A percentile compares a stretch with the other conserved stretches of the same genome.
phyloP scores from a whole-genome alignment of 2,329 filamentous ascomycete species.

The Blastomyces percursus region DNA sequence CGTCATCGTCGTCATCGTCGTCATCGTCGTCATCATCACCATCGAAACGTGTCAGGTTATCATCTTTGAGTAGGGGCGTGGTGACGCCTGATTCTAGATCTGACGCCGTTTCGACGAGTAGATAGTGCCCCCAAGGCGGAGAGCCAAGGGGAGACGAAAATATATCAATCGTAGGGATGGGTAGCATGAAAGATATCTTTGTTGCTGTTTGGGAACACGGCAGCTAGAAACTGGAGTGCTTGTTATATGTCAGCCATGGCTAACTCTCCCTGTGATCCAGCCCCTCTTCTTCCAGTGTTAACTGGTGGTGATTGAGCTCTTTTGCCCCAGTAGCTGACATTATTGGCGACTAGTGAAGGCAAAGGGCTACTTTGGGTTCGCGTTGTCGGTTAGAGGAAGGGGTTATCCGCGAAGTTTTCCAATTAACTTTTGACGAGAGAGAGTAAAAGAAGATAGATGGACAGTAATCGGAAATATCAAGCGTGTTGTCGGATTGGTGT shows the following conservation, averaged over 20 bases:
- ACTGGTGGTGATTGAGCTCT: no score
- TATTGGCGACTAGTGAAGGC: no score
- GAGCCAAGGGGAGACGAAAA: constrained; percentile 11
- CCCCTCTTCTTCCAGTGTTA: no score
- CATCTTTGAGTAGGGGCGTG: constrained; percentile 4
- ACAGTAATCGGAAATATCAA: neutral
- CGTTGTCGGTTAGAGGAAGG: neutral
- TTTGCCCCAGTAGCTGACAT: no score
- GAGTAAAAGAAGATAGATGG: neutral
- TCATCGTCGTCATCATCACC: constrained; percentile 20
- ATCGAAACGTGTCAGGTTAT: constrained; percentile 8
- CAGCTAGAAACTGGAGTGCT: neutral
- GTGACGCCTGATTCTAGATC: constrained; percentile 16
- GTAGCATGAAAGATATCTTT: constrained; percentile 5
- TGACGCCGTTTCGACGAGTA: constrained; percentile 32
- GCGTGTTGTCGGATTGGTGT: neutral
- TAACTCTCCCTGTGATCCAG: no score
- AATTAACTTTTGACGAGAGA: neutral
- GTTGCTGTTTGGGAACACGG: neutral
- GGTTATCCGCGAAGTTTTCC: neutral
- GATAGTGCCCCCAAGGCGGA: constrained; percentile 26
- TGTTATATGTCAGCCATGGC: no score
- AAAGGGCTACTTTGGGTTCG: neutral
- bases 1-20: constrained; percentile 21
- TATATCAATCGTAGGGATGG: constrained; percentile 6